Evolutionary conservation across 345 rosid species (phyloP).

Genomic region (Citrus trifoliata): DNA sequence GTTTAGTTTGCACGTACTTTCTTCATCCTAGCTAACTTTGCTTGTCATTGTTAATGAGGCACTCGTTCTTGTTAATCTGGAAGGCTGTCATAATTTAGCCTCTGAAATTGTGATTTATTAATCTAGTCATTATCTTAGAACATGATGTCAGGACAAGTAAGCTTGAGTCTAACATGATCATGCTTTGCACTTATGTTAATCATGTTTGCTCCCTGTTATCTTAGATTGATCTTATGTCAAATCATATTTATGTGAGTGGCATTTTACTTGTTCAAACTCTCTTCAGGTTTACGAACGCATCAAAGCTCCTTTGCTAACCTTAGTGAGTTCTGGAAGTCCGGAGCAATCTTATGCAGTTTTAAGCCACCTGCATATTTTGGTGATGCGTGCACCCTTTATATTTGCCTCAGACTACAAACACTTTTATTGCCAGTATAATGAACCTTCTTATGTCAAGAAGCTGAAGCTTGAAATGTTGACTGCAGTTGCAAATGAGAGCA

Average conservation of each 20-base stretch:
- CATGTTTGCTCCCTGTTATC: not conserved
- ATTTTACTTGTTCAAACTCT: slow-evolving; percentile 21
- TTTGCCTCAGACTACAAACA: slow-evolving; percentile 93
- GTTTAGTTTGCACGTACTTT: not conserved
- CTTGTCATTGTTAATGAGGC: not conserved
- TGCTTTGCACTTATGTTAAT: not conserved
- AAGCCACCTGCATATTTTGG: slow-evolving; percentile 95
- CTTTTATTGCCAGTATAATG: slow-evolving; percentile 97
- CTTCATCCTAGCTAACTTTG: not conserved
- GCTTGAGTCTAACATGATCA: not conserved
- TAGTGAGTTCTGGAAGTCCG: slow-evolving; percentile 98
- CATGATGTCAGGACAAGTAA: not conserved
- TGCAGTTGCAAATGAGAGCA: slow-evolving; percentile 96
- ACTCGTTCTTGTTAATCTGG: not conserved
- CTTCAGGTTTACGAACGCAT: slow-evolving; percentile 93
- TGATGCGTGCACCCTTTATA: slow-evolving; percentile 92
- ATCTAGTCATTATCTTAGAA: not conserved
- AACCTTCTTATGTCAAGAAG: slow-evolving; percentile 91
- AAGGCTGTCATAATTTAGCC: not conserved
- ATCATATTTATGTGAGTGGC: slow-evolving; percentile 1
- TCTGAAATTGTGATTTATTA: not conserved
- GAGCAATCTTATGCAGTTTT: slow-evolving; percentile 97
- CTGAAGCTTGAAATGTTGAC: slow-evolving; percentile 99
- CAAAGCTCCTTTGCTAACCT: slow-evolving; percentile 93
- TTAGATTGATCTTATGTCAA: not conserved